Base-by-base conservation (phyloP, 805 yeast species). In the Candida vartiovaarae region DNA sequence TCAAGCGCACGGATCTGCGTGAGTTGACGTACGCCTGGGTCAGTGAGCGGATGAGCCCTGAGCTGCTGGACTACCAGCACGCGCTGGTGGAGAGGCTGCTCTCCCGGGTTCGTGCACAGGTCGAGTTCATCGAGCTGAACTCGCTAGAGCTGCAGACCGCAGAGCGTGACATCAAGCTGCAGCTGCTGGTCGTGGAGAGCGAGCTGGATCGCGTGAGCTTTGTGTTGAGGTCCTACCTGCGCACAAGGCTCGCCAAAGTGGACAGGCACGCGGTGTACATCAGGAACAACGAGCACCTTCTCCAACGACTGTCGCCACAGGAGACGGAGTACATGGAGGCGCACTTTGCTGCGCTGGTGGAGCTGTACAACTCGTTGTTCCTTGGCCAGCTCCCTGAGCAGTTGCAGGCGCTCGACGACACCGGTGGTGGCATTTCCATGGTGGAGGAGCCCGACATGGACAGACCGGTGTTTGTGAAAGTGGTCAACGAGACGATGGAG, bases 181-280 rank as follows among this genome's bases (percentile, higher is more conserved):
- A 85, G 45, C 68, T 90, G 38, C 77, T 93, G 67, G 76, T 95
- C 25, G 81, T 91, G 53, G 99, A 93, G 58, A 83, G 95, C 10
- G 98, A 93, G 53, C 72, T 93, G 25, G 98, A 93, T 55, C 68
- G 99, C 44, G 76, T 88, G 29, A 87, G 82, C 54, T 93, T 82
- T 59, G 63, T 91, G 32, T 70, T 90, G n/a, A 66, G 97, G 41
- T 74, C 87, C 10, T 91, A 88, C 60, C 67, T 90, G 31, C 72
- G 99, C 48, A 75, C 91, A 6, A 70, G 99, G 45, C 47, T 58
- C 8, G 43, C 52, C 47, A 90, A 85, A 62, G 76, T 93, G 39
- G 96, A 89, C 64, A 73, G 71, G 49, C 81, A 66, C 61, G 71
- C 87, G 26, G 66, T 84, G 4, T 78, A 67, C 55, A 78, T 87